Evolutionary conservation across 805 yeast genomes (phyloP), one percentile per base, ranked within the genome.

Genomic region (Saccharomyces eubayanus): DNA sequence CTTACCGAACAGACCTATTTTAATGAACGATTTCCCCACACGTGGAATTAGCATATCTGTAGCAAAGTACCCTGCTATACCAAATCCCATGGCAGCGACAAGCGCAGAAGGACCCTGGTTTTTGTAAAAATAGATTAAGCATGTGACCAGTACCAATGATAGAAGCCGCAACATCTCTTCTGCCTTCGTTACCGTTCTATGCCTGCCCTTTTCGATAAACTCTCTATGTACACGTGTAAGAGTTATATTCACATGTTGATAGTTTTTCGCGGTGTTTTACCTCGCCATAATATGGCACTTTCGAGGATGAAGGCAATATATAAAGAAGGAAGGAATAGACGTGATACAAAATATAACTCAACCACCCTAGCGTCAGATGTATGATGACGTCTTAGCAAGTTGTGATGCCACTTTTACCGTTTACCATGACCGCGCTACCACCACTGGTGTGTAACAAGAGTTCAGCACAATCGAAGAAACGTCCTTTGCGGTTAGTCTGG

Each of bases 1-100:
- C 57, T 78, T 81, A 9, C 99, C 99, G 57, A 72, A 79, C n/a
- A 94, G 76, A 0, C 99, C 99, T 47, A 86, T 81, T 51, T 78
- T 77, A 24, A 87, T 77, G 69, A 91, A 91, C 46, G 82, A 75
- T 0, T 78, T 75, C 0, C 84, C 77, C n/a, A 86, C 76, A 40
- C 75, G 70, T 1, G 97, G 97, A 47, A 91, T 84, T 57, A 90
- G 64, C 52, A 73, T 69, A 54, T 74, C 70, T 3, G 90, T 83
- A 40, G 77, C 74, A 14, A 78, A 70, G 65, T 82, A 87, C 0
- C 96, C 96, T 11, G 85, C 55, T 1, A 85, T 70, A 1, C 84
- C 74, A 63, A 89, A 84, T 2, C 90, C 95, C 12, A 79, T 45
- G 21, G 89, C 81, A 0, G 91, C 71, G 11, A 63, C 31, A 28